Percentiles rank a stretch among this genome's conserved stretches.
phyloP scores from a whole-genome alignment of 257 asterid species.

The Penstemon barbatus region DNA sequence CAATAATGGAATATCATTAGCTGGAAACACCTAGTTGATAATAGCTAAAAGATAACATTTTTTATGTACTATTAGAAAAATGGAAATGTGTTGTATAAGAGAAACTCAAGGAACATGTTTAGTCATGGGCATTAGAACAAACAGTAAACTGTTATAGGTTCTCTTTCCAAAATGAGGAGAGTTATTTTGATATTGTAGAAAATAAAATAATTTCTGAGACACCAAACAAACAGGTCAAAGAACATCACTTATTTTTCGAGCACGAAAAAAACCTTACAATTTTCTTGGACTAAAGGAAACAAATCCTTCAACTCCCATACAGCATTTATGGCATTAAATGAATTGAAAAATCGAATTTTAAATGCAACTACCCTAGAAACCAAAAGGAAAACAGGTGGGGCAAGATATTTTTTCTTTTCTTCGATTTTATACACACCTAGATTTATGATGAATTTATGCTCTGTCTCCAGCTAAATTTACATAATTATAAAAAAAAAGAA shows the following conservation, averaged over 20 bases:
- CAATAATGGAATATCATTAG: not conserved
- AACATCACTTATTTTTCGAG: too few relatives aligned
- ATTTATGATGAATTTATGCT: slow-evolving; percentile 11
- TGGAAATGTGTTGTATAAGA: not conserved
- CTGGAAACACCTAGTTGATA: slow-evolving; percentile 10
- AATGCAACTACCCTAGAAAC: slow-evolving; percentile 23
- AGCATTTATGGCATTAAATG: slow-evolving; percentile 20
- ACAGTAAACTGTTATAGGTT: too few relatives aligned
- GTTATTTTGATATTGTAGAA: too few relatives aligned
- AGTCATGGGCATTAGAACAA: not conserved
- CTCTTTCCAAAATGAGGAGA: too few relatives aligned
- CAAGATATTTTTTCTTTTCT: slow-evolving; percentile 21
- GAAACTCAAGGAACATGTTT: not conserved
- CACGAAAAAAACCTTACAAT: not conserved
- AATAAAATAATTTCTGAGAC: too few relatives aligned
- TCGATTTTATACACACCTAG: too few relatives aligned
- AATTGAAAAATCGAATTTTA: slow-evolving; percentile 17
- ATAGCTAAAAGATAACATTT: not conserved
- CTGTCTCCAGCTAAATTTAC: slow-evolving; percentile 16
- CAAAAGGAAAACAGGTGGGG: slow-evolving; percentile 12
- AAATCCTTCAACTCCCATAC: slow-evolving; percentile 8
- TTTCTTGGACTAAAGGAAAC: not conserved
- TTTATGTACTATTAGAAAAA: not conserved
- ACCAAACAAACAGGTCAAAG: too few relatives aligned
- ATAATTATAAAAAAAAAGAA: not conserved